Evolutionary conservation across 202 grass and related monocot species (phyloP).

Genomic region (Eragrostis tef): DNA sequence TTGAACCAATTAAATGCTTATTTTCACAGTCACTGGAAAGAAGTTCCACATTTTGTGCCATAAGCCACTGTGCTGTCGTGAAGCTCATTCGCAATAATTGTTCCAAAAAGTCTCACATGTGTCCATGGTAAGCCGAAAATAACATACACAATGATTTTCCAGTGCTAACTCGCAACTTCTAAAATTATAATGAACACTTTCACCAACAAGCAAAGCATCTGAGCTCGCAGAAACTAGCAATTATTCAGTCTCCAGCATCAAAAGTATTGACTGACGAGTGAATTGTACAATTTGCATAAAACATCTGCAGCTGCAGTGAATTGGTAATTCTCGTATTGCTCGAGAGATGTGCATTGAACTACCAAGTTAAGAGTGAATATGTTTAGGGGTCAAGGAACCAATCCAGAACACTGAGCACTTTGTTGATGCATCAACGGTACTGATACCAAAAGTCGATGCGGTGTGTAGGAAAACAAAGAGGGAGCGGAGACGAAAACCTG

Average conservation of each 20-base stretch:
- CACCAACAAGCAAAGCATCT: not conserved
- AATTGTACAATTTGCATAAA: slow-evolving; percentile 1
- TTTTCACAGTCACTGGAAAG: not conserved
- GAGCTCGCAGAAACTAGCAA: not conserved
- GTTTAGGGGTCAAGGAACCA: not conserved
- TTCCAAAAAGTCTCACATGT: not conserved
- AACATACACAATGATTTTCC: not conserved
- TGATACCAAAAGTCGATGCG: not conserved
- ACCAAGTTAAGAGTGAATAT: too few relatives aligned
- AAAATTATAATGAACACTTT: too few relatives aligned
- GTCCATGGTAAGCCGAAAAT: not conserved
- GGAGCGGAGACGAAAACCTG: slow-evolving; percentile 46
- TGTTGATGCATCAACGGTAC: not conserved
- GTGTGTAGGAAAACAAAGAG: too few relatives aligned
- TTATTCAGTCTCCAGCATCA: not conserved
- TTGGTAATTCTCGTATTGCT: not conserved
- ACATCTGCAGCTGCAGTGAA: not conserved
- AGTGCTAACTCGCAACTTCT: too few relatives aligned
- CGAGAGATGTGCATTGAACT: too few relatives aligned
- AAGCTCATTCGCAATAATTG: not conserved
- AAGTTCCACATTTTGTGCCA: not conserved
- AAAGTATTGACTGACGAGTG: not conserved
- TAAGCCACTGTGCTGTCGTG: not conserved
- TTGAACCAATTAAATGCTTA: not conserved
- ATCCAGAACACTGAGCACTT: not conserved